Percentiles rank a stretch among this genome's conserved stretches.
Evolutionary conservation across 371 early-diverging fungal genomes (phyloP).

Genomic region (Smittium culicis): DNA sequence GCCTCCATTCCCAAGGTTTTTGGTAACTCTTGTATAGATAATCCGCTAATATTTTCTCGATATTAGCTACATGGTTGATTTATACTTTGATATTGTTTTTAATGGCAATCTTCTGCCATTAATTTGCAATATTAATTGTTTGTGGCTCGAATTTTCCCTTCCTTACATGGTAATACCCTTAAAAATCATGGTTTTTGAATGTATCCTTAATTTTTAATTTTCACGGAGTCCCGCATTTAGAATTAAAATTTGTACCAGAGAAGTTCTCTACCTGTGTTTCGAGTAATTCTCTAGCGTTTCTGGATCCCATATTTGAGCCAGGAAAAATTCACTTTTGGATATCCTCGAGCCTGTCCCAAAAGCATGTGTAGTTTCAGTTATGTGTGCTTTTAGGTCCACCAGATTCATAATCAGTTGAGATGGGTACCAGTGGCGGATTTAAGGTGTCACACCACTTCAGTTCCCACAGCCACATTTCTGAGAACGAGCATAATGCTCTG

Average conservation of each 20-base stretch:
- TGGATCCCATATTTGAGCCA: neutral
- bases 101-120: neutral
- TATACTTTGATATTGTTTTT: conserved; percentile 2
- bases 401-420: neutral
- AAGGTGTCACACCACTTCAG: neutral
- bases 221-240: neutral
- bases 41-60: neutral
- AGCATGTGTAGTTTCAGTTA: conserved; percentile 8
- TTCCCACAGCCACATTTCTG: neutral
- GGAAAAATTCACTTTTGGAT: neutral
- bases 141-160: neutral
- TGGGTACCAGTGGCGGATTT: neutral
- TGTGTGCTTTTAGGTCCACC: neutral
- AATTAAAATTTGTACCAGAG: neutral
- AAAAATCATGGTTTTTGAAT: neutral
- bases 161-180: neutral
- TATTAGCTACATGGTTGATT: neutral
- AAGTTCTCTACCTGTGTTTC: neutral
- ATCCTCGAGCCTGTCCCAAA: conserved; percentile 5
- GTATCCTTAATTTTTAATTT: neutral
- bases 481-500: neutral
- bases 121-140: neutral
- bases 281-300: neutral
- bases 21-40: neutral
- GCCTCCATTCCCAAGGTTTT: neutral